Evolutionary conservation across 768 basidiomycete genomes (phyloP).

Genomic region (Russula griseocarnosa): DNA sequence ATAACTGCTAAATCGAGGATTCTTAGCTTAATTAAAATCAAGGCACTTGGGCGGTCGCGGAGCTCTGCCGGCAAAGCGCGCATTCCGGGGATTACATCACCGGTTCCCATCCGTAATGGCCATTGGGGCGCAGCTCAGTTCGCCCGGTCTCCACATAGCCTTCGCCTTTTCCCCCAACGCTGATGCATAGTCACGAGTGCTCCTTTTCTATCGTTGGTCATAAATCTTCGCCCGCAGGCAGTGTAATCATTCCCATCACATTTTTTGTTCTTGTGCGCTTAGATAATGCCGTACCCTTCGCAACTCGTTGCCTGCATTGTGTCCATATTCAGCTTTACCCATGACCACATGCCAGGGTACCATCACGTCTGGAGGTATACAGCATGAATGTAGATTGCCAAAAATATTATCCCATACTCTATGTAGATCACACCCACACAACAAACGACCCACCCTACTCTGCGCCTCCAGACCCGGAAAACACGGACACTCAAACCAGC

Average conservation of each 20-base stretch:
- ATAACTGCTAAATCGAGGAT: constrained; percentile 28
- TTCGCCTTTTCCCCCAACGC: background rate
- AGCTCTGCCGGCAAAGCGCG: constrained; percentile 24
- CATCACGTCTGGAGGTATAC: constrained; percentile 25
- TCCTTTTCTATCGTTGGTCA: constrained; percentile 9
- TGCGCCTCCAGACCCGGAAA: constrained; percentile 19
- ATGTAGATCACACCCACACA: constrained; percentile 23
- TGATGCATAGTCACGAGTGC: background rate
- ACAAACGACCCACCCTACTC: constrained; percentile 14
- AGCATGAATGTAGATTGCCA: constrained; percentile 25
- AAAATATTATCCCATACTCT: constrained; percentile 18
- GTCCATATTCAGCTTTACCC: constrained; percentile 25
- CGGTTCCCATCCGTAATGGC: constrained; percentile 15
- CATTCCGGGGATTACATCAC: constrained; percentile 28
- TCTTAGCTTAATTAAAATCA: constrained; percentile 30
- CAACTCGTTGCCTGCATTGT: constrained; percentile 27
- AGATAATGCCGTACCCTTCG: constrained; percentile 30
- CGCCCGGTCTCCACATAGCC: background rate
- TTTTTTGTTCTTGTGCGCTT: constrained; percentile 23
- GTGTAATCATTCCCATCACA: constrained; percentile 24
- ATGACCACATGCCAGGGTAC: constrained; percentile 27
- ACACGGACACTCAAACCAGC: constrained; percentile 19
- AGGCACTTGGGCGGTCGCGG: constrained; percentile 28
- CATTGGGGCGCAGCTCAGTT: background rate
- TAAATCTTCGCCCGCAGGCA: constrained; percentile 6